Percentiles rank a stretch among this genome's conserved stretches.
phyloP scores from a whole-genome alignment of 2,329 filamentous ascomycete genomes.

The Sphaerulina musiva region DNA sequence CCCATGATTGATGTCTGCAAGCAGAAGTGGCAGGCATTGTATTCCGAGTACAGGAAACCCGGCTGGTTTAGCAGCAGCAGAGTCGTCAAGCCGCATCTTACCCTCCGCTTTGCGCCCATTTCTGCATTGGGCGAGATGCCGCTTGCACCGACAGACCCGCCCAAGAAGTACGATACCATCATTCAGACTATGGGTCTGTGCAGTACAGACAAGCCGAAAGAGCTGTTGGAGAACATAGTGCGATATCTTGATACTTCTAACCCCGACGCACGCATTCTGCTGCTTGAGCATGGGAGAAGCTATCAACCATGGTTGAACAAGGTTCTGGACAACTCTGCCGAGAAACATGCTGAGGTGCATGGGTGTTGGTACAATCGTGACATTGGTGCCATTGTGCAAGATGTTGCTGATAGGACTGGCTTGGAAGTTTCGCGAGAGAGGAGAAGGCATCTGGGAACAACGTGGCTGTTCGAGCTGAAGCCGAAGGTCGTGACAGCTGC shows the following conservation, averaged over 20 bases:
- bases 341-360: constrained; percentile 44
- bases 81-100: constrained; percentile 20
- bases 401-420: constrained; percentile 43
- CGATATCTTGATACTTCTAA: constrained; percentile 35
- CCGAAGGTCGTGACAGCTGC: constrained; percentile 21
- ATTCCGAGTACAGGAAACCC: constrained; percentile 14
- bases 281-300: constrained; percentile 47
- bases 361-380: constrained; percentile 51
- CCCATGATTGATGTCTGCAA: constrained; percentile 45
- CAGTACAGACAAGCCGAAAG: constrained; percentile 42
- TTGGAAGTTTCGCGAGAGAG: constrained; percentile 43
- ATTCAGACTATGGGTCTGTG: constrained; percentile 49
- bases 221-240: constrained; percentile 42
- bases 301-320: constrained; percentile 45
- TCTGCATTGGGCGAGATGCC: constrained; percentile 41
- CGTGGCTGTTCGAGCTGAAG: constrained; percentile 45
- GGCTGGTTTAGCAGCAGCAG: constrained; percentile 9
- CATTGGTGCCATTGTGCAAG: constrained; percentile 43
- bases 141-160: constrained; percentile 32
- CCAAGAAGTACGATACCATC: constrained; percentile 43
- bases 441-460: constrained; percentile 45
- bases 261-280: constrained; percentile 41
- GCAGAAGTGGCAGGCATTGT: constrained; percentile 43
- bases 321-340: constrained; percentile 42
- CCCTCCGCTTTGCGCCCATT: constrained; percentile 38